Evolutionary conservation across 78 protist genomes (phyloP), one percentile per base, ranked within the genome.

Genomic region (Cavenderia fasciculata): DNA sequence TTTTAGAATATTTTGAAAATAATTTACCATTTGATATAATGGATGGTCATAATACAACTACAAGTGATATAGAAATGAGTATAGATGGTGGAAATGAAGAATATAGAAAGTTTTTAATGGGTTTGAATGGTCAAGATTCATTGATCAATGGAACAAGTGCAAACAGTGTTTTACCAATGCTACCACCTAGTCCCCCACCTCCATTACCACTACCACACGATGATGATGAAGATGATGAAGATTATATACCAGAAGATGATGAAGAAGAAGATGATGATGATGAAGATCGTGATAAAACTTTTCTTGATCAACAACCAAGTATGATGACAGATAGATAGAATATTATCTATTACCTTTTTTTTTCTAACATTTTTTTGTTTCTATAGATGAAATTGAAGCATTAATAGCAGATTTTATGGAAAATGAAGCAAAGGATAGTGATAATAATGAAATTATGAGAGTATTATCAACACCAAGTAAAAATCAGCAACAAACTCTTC

Each of bases 201-300:
- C 18, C n/a, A n/a, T n/a, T 16, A 57, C 72, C 72, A 10, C n/a
- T 47, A 38, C 6, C 14, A 47, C 21, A 77, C 10, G 40, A 63
- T 63, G 16, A 34, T 25, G 90, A 82, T 5, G 70, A 82, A 0
- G 90, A 82, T 0, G 90, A 82, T 44, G 51, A 54, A 33, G 90
- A 82, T 56, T 82, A 82, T 57, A 31, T 82, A 1, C 90, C 90
- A 27, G 71, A 44, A 12, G 87, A 78, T 29, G 87, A 78, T 19
- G 87, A 78, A 16, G 87, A 78, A 33, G 75, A 65, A 0, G 56
- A 65, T 72, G 78, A 72, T 19, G 59, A 72, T 31, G 43, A 69
- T 38, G 75, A 5, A 47, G 65, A 59, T 59, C 34, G 14, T 21
- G 23, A 1, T 51, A 27, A 1, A 14, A 40, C 33, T 25, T 40